phyloP scores from a whole-genome alignment of 2,329 filamentous ascomycete species.

The Colletotrichum navitas region DNA sequence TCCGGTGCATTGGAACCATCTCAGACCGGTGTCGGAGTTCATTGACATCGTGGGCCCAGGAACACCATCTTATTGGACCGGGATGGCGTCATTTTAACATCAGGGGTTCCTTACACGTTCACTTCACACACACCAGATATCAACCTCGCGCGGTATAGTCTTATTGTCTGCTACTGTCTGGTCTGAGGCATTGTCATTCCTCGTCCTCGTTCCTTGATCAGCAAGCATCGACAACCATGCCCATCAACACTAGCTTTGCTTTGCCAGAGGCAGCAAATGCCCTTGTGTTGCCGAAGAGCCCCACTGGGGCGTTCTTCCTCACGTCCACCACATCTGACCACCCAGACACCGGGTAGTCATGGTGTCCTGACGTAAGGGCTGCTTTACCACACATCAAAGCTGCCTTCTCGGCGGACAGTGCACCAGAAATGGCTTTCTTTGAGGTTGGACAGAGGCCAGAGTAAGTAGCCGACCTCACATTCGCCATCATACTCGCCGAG shows the following conservation, averaged over 20 bases:
- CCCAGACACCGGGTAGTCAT: slow-evolving; percentile 51
- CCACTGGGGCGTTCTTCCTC: slow-evolving; percentile 46
- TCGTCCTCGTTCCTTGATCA: too few relatives aligned
- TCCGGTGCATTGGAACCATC: neutral
- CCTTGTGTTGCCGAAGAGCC: neutral
- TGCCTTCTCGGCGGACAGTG: slow-evolving; percentile 47
- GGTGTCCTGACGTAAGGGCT: slow-evolving; percentile 56
- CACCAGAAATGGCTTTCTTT: slow-evolving; percentile 48
- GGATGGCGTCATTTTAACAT: slow-evolving; percentile 19
- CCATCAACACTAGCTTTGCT: slow-evolving; percentile 9
- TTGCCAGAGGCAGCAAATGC: slow-evolving; percentile 6
- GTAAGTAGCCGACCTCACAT: slow-evolving; percentile 45
- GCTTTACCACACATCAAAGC: slow-evolving; percentile 50
- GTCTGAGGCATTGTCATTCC: neutral
- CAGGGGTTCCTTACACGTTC: too few relatives aligned
- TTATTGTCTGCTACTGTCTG: neutral
- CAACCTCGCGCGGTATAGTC: neutral
- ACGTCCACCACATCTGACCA: slow-evolving; percentile 54
- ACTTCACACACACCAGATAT: neutral
- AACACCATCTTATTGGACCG: slow-evolving; percentile 16
- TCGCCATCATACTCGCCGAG: too few relatives aligned
- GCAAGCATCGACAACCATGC: slow-evolving; percentile 6
- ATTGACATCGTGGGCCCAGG: neutral
- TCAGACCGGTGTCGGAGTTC: neutral
- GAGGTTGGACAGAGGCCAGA: slow-evolving; percentile 52